Evolutionary conservation across 179 eudicot species (phyloP), one percentile per base, ranked within the genome.

Genomic region (Actinidia polygama): DNA sequence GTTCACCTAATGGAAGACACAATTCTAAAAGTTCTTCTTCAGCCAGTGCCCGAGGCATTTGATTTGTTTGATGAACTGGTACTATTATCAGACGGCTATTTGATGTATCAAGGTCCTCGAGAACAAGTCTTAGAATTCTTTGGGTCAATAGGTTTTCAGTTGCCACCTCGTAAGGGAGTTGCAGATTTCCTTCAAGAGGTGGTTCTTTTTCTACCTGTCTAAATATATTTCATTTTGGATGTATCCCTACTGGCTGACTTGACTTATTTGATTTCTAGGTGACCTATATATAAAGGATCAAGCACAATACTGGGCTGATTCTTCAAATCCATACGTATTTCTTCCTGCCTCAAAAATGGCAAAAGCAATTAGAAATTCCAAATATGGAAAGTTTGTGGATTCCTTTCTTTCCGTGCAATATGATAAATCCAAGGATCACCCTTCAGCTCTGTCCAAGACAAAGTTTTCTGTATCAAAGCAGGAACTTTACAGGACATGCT

Each of bases 181-280:
- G 94, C 95, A 69, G 95, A 92, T 87, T 92, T 92, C 78, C 91
- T 92, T 61, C 95, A 92, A 79, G 95, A 92, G 94, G 95, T 92
- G 81, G n/a, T 11, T 63, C 8, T 18, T 66, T 49, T 47, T 49
- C 36, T 30, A 0, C 36, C 36, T 36, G 1, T 40, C 8, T 5
- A 2, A 36, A 51, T 18, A 47, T 67, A 6, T 10, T 63, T 63
- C 15, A 24, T 40, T 44, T 70, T 7, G 49, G 44, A 50, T 15
- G n/a, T 3, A 18, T 66, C 15, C 10, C 54, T 6, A 70, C 26
- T 55, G 57, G 57, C 63, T 61, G 6, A 46, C 9, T 47, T 46
- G n/a, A 46, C 55, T 79, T 73, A 55, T 62, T 30, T 51, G 23
- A 55, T 59, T 81, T 91, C 21, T 83, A 96, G 99, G 99, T 96